Evolutionary conservation across 768 basidiomycete genomes (phyloP).

Genomic region (Collybiopsis confluens): DNA sequence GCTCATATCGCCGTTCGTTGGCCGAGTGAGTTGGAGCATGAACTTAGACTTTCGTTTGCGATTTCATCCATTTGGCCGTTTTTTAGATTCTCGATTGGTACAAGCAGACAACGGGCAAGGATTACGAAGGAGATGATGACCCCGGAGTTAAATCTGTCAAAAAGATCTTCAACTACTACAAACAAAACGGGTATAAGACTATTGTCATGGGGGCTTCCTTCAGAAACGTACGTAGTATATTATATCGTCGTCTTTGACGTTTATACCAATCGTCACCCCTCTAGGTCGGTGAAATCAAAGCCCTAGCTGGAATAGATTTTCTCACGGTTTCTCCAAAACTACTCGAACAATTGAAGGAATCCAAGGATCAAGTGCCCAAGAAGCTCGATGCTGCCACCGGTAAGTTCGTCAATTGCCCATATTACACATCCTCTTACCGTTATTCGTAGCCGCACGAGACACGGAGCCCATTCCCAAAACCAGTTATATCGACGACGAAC

Average conservation of each 20-base stretch:
- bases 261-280: not conserved
- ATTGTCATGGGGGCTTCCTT: conserved; percentile 99
- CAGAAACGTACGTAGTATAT: conserved; percentile 73
- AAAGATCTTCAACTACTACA: conserved; percentile 99
- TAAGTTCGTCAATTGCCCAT: conserved; percentile 28
- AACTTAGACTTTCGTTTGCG: conserved; percentile 14
- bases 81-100: conserved; percentile 96
- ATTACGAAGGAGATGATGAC: conserved; percentile 87
- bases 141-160: conserved; percentile 95
- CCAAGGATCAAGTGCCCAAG: conserved; percentile 73
- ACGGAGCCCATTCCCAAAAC: conserved; percentile 77
- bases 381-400: conserved; percentile 68
- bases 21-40: conserved; percentile 61
- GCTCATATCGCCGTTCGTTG: conserved; percentile 98
- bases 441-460: conserved; percentile 41
- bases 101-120: conserved; percentile 87
- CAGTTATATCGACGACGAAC: conserved; percentile 84
- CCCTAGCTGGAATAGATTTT: conserved; percentile 96
- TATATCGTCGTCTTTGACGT: conserved; percentile 4
- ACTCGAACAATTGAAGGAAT: conserved; percentile 89
- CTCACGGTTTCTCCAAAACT: conserved; percentile 90
- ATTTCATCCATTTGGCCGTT: conserved; percentile 8
- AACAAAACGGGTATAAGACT: conserved; percentile 96
- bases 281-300: conserved; percentile 87
- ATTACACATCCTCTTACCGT: not conserved